Base-by-base conservation (phyloP, 1,139 yeast species). In the Yamadazyma mexicana region DNA sequence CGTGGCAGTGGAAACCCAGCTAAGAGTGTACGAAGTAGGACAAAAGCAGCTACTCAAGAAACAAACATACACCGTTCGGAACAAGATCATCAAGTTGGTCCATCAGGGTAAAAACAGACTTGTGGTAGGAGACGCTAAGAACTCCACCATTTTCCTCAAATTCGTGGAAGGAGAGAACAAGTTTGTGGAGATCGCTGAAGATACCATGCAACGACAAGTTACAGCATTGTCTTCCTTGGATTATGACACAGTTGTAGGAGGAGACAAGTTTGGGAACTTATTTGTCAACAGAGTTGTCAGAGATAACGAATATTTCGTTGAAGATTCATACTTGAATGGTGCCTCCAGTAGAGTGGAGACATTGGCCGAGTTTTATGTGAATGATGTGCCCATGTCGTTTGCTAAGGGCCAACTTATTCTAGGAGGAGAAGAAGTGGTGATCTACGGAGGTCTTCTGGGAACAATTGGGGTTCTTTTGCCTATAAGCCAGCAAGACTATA, bases 201-300 rank as follows among this genome's bases (percentile, higher is more conserved):
- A 92, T 60, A 62, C 73, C 0, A 62, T 83, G 36, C 71, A 81
- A 34, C 69, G 97, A 25, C 87, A 84, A 54, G 69, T 84, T 2
- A 83, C 95, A 0, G 55, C 81, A 1, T 49, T 84, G 34, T 54
- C 69, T 2, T 62, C 78, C 49, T 61, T 92, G 6, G 98, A 92
- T 58, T 75, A 79, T 42, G 81, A 81, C 43, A 88, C 97, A 0
- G 75, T 86, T 0, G 66, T 86, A 29, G 88, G 86, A 1, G 96
- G 96, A n/a, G 98, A 92, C 56, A 83, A 82, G 52, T 89, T 85
- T 62, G 97, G 98, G 1, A 87, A 84, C 52, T 40, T 91, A 0
- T 81, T 83, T 61, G 75, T 87, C 1, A 61, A 87, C 29, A 65
- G 96, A 46, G 61, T 83, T 34, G 77, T 85, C 0, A 61, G 67